Base-by-base conservation (phyloP, 2,329 filamentous ascomycete species). In the Phaeoacremonium minimum region DNA sequence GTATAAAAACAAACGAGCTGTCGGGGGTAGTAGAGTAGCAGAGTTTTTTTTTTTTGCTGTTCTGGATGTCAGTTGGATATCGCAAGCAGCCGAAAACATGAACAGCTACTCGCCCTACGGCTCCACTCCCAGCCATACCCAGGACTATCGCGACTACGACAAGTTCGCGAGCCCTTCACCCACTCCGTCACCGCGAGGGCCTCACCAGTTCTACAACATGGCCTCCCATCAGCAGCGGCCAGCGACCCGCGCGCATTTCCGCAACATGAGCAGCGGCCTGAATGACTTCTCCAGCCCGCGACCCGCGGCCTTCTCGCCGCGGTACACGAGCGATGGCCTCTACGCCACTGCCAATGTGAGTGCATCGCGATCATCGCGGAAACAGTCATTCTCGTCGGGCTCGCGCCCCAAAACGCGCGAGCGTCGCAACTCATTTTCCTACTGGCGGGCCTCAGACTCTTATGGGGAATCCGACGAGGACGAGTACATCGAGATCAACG, bases 291-390 rank as follows among this genome's bases (percentile, higher is more conserved):
- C 51, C 44, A 68, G 59, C 47, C 70, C 61, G 41, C 66, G 64
- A 50, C 66, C 64, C 41, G 68, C 64, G 28, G 64, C 67, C 42
- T 75, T 76, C 54, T 80, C 75, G 44, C 75, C 75, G 45, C 71
- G 75, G 50, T 80, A 75, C 66, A 77, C 72, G 57, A 79, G 75
- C 68, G 70, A 67, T 55, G 75, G 75, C 58, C 66, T 75, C 55
- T 80, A 80, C 67, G 75, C 73, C 64, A 78, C 75, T 63, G 74
- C 73, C 65, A 75, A 79, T 78, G 75, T 80, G 75, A 80, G 75
- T 80, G 60, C 58, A 55, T 56, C 61, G 64, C 58, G 61, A 59
- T 58, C 60, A 58, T 52, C 60, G 54, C 62, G 62, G 52, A 72
- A 72, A 62, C 54, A 61, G 61, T 70, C 64, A 59, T 69, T 63